Base-by-base conservation (phyloP, 164 flowering plant genomes). In the Stephania cephalantha region DNA sequence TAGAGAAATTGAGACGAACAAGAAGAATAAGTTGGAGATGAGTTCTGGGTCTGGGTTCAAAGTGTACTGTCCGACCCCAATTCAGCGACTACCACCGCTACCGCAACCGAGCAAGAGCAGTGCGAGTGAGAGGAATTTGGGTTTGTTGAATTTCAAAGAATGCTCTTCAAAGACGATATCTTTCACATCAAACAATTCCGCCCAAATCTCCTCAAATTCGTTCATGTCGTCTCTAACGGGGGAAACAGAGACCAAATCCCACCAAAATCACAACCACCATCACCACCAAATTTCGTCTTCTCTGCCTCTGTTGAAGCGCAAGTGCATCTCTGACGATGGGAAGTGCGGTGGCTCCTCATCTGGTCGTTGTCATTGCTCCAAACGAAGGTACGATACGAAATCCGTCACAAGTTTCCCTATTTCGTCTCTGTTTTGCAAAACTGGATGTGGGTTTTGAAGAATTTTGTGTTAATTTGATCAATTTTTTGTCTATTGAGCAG, bases 321-420 rank as follows among this genome's bases (percentile, higher is more conserved):
- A 86, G 87, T 89, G 98, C 31, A 83, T 77, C 75, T 87, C 82
- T 30, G 92, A 89, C n/a, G 88, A 80, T 50, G 78, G 80, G 68
- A 86, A 86, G 83, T 85, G 90, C 74, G 81, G 84, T 22, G 84
- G 80, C 0, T 82, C 88, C 0, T 82, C 88, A 13, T 84, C 91
- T 7, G 87, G 89, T 18, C 83, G 91, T 9, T 93, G 98, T 82
- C 97, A 92, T 84, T 93, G 99, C 70, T 88, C 97, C 31, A 95
- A 95, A 82, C 83, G 88, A 74, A 91, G 93, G 99, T 95, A 50
- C 11, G 48, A 12, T 3, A 5, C 35, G 5, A 9, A 8, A n/a
- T 30, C 7, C 17, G 46, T 18, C 30, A 55, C 71, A 4, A 0
- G 6, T 50, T 69, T 5, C 42, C 42, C 42, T 2, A 35, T 35